Evolutionary conservation across 1,284 basidiomycete genomes (phyloP), one percentile per base, ranked within the genome.

Genomic region (Butyriboletus appendiculatus): DNA sequence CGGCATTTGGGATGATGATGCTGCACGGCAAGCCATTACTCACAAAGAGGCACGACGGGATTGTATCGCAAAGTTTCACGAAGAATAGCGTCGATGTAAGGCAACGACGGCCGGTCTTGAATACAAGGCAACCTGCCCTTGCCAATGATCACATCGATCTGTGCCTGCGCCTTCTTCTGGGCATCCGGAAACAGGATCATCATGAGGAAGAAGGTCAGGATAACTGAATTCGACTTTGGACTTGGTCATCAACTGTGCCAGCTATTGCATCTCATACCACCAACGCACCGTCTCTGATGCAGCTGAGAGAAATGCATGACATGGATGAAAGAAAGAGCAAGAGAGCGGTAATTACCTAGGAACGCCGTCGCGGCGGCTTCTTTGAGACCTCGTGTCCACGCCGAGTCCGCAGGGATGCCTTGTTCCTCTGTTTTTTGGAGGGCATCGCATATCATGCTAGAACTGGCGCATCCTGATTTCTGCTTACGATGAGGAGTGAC

Each of bases 261-360:
- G 11, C 32, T 38, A 5, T 32, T 5, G 45, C 16, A 57, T 18
- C 28, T 32, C 22, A 5, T 44, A 18, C 34, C 7, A 22, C 10
- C 28, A 24, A 59, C 59, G 11, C 30, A 66, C 63, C 45, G 48
- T 63, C 24, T 65, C 63, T 30, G 58, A 52, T 12, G 46, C 53
- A n/a, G 50, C 61, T 63, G 32, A n/a, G 41, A 24, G 37, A 20
- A 22, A 28, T 2, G n/a, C 4, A 9, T 55, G 43, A 55, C 43
- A 46, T 18, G 22, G 16, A 20, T 4, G 35, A 20, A 10, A 7
- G 5, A 30, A 18, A 0, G 5, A 6, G 3, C 11, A 3, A 11
- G 1, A 35, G 22, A 15, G 14, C 0, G 14, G 16, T 11, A 34
- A 9, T 50, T 32, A 65, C 60, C 62, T 41, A 52, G 49, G 42